Evolutionary conservation across 1,284 basidiomycete species (phyloP).

Genomic region (Cryptococcus jaspeensis): DNA sequence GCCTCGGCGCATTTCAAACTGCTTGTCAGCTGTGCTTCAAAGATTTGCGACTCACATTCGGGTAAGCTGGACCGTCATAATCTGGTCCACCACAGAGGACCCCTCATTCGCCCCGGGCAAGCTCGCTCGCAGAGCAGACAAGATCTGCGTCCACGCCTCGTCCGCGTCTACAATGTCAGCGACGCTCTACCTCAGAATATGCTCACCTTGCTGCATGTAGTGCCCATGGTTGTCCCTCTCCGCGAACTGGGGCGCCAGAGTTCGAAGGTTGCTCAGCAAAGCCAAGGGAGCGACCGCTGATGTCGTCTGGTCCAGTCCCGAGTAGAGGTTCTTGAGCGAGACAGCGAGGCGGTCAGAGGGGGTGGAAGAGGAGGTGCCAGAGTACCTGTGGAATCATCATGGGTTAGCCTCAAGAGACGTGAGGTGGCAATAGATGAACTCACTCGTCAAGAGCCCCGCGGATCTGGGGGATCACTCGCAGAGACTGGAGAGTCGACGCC

Average conservation of each 20-base stretch:
- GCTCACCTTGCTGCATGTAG: slow-evolving; percentile 82
- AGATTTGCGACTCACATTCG: slow-evolving; percentile 64
- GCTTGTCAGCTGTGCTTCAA: slow-evolving; percentile 8
- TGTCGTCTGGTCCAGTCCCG: slow-evolving; percentile 69
- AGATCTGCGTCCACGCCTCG: slow-evolving; percentile 84
- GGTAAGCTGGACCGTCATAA: slow-evolving; percentile 75
- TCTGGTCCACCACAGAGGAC: slow-evolving; percentile 71
- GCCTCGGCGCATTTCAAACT: slow-evolving; percentile 79
- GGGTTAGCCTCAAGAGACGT: not conserved
- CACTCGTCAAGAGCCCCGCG: slow-evolving; percentile 65
- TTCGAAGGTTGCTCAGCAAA: slow-evolving; percentile 71
- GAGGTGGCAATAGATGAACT: slow-evolving; percentile 32
- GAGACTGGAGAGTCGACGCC: slow-evolving; percentile 89
- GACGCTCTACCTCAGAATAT: not conserved
- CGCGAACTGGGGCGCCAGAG: slow-evolving; percentile 87
- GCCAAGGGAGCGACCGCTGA: slow-evolving; percentile 72
- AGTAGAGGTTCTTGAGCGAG: slow-evolving; percentile 72
- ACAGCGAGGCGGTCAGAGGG: slow-evolving; percentile 53
- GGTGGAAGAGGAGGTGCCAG: slow-evolving; percentile 17
- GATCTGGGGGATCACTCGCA: slow-evolving; percentile 87
- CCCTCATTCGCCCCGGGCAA: slow-evolving; percentile 57
- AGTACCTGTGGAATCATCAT: slow-evolving; percentile 6
- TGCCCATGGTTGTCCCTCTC: slow-evolving; percentile 63
- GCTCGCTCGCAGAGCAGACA: slow-evolving; percentile 70
- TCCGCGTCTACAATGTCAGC: slow-evolving; percentile 71